phyloP scores from a whole-genome alignment of 2,329 filamentous ascomycete genomes.

The Penicillium brasilianum region DNA sequence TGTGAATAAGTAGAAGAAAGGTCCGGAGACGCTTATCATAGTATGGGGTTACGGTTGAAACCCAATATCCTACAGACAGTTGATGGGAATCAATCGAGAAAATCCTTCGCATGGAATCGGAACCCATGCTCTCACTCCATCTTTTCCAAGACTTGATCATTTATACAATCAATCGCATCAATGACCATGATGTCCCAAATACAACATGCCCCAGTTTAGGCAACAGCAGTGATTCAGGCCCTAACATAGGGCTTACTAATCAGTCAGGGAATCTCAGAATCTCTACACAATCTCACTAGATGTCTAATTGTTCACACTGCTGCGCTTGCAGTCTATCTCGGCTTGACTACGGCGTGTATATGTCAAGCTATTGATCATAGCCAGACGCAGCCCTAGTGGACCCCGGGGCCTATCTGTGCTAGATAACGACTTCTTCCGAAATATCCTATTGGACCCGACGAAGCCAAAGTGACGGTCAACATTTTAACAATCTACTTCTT shows the following conservation, averaged over 20 bases:
- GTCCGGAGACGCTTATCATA: background rate
- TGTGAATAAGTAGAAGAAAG: background rate
- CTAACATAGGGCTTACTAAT: background rate
- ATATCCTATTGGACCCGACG: background rate
- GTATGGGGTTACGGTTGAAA: background rate
- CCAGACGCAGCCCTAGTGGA: background rate
- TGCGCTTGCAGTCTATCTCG: background rate
- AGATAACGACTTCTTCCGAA: background rate
- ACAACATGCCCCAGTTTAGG: background rate
- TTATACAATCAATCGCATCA: background rate
- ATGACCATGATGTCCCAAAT: background rate
- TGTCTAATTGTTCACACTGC: background rate
- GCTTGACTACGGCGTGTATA: background rate
- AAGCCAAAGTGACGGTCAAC: background rate
- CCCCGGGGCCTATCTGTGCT: background rate
- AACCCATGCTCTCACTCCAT: background rate
- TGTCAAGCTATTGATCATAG: background rate
- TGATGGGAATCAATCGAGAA: background rate
- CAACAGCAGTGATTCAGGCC: background rate
- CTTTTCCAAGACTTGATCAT: background rate
- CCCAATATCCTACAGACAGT: background rate
- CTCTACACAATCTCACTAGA: background rate
- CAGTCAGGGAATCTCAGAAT: background rate
- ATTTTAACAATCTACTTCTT: background rate
- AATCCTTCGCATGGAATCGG: background rate